phyloP scores from a whole-genome alignment of 1,284 basidiomycete species.

The Caloboletus inedulis region DNA sequence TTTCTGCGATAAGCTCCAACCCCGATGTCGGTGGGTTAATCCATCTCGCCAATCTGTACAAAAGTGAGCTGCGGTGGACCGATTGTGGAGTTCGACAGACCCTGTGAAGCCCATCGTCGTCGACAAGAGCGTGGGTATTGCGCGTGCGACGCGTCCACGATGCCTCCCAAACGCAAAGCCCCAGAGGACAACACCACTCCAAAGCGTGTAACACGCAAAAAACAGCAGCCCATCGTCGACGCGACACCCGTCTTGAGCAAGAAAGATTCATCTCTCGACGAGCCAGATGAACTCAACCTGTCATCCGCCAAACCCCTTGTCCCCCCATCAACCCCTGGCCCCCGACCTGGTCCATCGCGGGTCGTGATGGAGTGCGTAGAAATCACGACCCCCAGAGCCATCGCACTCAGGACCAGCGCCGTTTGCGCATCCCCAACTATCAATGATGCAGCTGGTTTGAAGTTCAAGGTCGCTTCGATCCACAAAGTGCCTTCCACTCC shows the following conservation, averaged over 20 bases:
- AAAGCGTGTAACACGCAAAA: constrained; percentile 14
- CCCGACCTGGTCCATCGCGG: constrained; percentile 23
- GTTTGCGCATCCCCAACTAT: constrained; percentile 16
- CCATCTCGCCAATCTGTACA: constrained; percentile 67
- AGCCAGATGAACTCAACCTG: constrained; percentile 39
- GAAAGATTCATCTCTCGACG: constrained; percentile 7
- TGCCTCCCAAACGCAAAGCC: constrained; percentile 53
- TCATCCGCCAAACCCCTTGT: constrained; percentile 19
- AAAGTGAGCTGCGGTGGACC: constrained; percentile 6
- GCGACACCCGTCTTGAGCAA: not conserved
- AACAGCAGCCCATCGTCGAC: not conserved
- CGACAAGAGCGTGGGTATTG: constrained; percentile 16
- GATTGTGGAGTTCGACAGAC: constrained; percentile 31
- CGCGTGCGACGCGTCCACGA: constrained; percentile 28
- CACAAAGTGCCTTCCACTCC: constrained; percentile 22
- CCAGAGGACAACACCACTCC: constrained; percentile 15
- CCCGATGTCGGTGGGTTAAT: constrained; percentile 71
- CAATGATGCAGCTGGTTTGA: constrained; percentile 1
- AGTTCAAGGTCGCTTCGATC: not conserved
- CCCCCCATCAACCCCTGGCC: constrained; percentile 33
- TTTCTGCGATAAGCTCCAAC: constrained; percentile 61
- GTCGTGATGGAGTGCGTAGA: constrained; percentile 42
- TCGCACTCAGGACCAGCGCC: constrained; percentile 1
- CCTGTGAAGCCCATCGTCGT: constrained; percentile 61
- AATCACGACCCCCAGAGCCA: constrained; percentile 32